Conservation (phyloP, 768 basidiomycete species). For the Leccinum ochraceum region DNA sequence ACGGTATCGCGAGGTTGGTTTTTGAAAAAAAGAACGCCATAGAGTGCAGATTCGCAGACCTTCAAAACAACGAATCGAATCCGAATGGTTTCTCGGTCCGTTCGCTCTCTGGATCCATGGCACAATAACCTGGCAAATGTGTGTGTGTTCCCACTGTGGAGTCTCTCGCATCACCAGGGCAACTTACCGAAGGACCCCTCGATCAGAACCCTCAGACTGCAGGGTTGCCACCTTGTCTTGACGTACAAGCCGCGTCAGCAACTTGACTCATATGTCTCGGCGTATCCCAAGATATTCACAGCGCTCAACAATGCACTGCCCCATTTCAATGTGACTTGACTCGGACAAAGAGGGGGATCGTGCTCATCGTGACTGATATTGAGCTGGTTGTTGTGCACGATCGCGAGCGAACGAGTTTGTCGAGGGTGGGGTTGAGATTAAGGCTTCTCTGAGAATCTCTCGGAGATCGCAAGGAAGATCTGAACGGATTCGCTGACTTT, state of each 20-base stretch:
- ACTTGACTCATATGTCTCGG: constrained; percentile 21
- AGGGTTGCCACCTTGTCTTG: constrained; percentile 12
- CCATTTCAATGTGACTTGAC: background rate
- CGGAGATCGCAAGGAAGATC: background rate
- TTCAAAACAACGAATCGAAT: background rate
- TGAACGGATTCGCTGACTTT: constrained; percentile 25
- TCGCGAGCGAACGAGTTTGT: background rate
- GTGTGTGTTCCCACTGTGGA: constrained; percentile 13
- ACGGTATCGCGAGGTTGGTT: too few relatives aligned
- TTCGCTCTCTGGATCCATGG: background rate
- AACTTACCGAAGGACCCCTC: constrained; percentile 2
- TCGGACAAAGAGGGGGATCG: background rate
- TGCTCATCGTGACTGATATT: background rate
- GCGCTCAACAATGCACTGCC: background rate
- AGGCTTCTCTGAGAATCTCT: constrained; percentile 4
- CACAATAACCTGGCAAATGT: too few relatives aligned
- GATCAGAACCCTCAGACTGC: constrained; percentile 16
- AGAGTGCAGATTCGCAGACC: background rate
- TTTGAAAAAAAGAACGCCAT: too few relatives aligned
- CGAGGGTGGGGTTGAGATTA: constrained; percentile 3
- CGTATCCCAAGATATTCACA: constrained; percentile 4
- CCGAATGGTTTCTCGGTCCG: background rate
- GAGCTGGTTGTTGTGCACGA: background rate
- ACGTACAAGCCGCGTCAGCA: constrained; percentile 25
- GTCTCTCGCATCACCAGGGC: constrained; percentile 1